These are phyloP conservation scores for Hypomyces perniciosus DNA, from an alignment of 2,329 filamentous ascomycete genomes.

Conservation along the genomic window DNA sequence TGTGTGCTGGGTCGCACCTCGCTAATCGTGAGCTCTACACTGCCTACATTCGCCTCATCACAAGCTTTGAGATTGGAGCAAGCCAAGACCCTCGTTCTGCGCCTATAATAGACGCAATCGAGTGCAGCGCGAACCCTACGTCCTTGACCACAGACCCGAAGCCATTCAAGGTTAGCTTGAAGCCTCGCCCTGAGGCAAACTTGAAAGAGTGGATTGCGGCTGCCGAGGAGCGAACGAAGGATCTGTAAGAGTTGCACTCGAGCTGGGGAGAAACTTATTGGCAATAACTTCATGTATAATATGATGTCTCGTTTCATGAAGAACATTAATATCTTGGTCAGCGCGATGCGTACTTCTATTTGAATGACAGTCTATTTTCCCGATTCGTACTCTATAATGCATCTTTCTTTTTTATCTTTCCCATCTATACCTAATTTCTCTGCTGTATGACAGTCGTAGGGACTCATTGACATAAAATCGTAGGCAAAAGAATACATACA, in stretches of 20 bases:
- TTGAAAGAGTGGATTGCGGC: slow-evolving; percentile 47
- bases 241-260: slow-evolving; percentile 17
- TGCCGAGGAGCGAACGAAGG: slow-evolving; percentile 46
- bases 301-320: too few relatives aligned
- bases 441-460: too few relatives aligned
- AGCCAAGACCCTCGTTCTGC: slow-evolving; percentile 33
- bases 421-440: not conserved
- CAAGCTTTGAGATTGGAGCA: slow-evolving; percentile 49
- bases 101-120: slow-evolving; percentile 51
- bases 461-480: too few relatives aligned
- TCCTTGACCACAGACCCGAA: slow-evolving; percentile 56
- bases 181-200: slow-evolving; percentile 38
- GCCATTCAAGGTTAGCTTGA: slow-evolving; percentile 54
- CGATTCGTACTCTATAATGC: not conserved
- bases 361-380: not conserved
- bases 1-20: slow-evolving; percentile 58
- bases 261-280: not conserved
- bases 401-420: not conserved
- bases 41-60: slow-evolving; percentile 52
- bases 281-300: not conserved
- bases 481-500: too few relatives aligned
- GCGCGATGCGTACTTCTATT: too few relatives aligned
- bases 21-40: slow-evolving; percentile 59
- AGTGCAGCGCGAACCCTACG: slow-evolving; percentile 52
- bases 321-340: too few relatives aligned